phyloP scores from a whole-genome alignment of 73 alveolate genomes.

The Urostyla sp. region DNA sequence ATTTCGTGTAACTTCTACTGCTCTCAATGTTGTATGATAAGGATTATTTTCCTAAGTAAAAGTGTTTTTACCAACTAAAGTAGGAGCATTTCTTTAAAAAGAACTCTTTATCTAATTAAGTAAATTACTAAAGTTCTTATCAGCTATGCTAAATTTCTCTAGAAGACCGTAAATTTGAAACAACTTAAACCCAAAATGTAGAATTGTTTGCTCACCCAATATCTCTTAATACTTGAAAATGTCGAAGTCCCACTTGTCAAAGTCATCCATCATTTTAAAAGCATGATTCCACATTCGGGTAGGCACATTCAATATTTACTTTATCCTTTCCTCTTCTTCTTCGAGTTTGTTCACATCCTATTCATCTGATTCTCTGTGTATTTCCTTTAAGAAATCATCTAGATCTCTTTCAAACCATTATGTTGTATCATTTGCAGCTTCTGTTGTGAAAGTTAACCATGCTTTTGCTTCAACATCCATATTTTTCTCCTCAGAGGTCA shows the following conservation, averaged over 20 bases:
- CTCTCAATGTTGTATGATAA: constrained; percentile 71
- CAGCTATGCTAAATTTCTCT: constrained; percentile 76
- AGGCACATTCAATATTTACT: constrained; percentile 54
- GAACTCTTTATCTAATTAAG: constrained; percentile 58
- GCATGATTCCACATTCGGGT: constrained; percentile 66
- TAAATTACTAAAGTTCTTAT: constrained; percentile 58
- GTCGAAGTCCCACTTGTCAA: constrained; percentile 82
- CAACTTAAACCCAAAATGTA: constrained; percentile 74
- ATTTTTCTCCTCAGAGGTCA: constrained; percentile 65
- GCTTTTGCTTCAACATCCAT: constrained; percentile 78
- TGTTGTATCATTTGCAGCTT: constrained; percentile 73
- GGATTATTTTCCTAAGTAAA: constrained; percentile 65
- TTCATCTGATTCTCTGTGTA: constrained; percentile 72
- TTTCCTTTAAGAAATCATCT: constrained; percentile 78
- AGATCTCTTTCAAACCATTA: constrained; percentile 81
- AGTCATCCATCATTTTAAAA: constrained; percentile 75
- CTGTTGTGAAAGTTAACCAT: constrained; percentile 72
- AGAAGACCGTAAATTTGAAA: constrained; percentile 68
- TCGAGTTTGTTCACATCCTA: constrained; percentile 57
- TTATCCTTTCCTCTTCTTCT: constrained; percentile 74
- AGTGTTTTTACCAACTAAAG: no score
- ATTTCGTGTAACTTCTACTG: constrained; percentile 72
- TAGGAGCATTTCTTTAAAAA: no score
- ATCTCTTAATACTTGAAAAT: constrained; percentile 65
- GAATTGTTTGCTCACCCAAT: constrained; percentile 56